phyloP scores from a whole-genome alignment of 139 green algal species.

The Diplosphaera chodatii region DNA sequence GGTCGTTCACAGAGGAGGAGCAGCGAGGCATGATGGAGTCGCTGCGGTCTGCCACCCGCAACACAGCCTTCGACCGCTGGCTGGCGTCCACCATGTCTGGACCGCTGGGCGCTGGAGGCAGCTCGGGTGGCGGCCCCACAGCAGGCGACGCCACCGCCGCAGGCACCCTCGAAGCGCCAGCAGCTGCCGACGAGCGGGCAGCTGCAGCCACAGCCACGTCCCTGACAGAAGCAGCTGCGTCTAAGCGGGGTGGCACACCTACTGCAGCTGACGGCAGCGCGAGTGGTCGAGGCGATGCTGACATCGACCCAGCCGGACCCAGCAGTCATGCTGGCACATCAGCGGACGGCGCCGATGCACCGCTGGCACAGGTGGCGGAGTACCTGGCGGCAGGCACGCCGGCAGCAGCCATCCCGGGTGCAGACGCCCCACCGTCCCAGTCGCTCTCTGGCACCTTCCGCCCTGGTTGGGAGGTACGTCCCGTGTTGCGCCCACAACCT shows the following conservation, averaged over 20 bases:
- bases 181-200: no score
- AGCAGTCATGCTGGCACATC: no score
- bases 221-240: no score
- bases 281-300: no score
- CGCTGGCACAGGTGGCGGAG: slow-evolving; percentile 58
- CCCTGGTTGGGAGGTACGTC: slow-evolving; percentile 76
- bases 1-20: slow-evolving; percentile 68
- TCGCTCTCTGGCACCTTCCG: slow-evolving; percentile 39
- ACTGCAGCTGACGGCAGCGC: no score
- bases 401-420: not conserved
- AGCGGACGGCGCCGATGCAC: no score
- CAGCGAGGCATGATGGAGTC: slow-evolving; percentile 72
- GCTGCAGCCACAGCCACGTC: no score
- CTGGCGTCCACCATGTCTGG: slow-evolving; percentile 47
- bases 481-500: no score
- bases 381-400: slow-evolving; percentile 40
- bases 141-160: no score
- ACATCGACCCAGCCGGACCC: not conserved
- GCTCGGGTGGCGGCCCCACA: slow-evolving; percentile 7
- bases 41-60: slow-evolving; percentile 69
- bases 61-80: slow-evolving; percentile 95
- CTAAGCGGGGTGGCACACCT: no score
- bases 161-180: no score
- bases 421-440: not conserved
- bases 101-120: not conserved